A percentile compares a stretch with the other conserved stretches of the same genome.
phyloP scores from a whole-genome alignment of 176 grass and related monocot species.

The Oryza brachyantha region DNA sequence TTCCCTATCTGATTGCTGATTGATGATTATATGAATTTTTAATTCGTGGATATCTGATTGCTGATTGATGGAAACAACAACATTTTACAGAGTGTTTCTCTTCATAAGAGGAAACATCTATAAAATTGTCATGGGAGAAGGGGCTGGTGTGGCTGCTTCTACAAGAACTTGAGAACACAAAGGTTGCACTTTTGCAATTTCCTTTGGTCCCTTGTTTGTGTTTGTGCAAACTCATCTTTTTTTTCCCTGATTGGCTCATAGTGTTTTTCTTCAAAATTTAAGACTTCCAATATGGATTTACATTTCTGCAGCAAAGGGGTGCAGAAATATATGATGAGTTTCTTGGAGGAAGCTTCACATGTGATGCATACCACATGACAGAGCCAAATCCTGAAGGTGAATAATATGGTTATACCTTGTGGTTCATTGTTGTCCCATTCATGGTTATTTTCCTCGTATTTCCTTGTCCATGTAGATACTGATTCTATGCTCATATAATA shows the following conservation, averaged over 20 bases:
- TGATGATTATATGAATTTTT: too few relatives aligned
- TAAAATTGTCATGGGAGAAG: slow-evolving; percentile 99
- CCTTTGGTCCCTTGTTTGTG: not conserved
- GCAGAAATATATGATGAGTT: slow-evolving; percentile 97
- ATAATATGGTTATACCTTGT: slow-evolving; percentile 10
- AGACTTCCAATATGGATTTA: not conserved
- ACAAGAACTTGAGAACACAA: slow-evolving; percentile 99
- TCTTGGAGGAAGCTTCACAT: slow-evolving; percentile 94
- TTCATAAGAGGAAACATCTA: too few relatives aligned
- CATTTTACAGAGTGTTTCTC: too few relatives aligned
- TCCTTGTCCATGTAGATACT: slow-evolving; percentile 4
- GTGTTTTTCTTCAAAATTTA: slow-evolving; percentile 27
- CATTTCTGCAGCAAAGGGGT: slow-evolving; percentile 72
- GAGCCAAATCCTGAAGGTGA: slow-evolving; percentile 96
- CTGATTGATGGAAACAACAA: too few relatives aligned
- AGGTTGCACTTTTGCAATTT: slow-evolving; percentile 41
- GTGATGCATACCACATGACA: slow-evolving; percentile 99
- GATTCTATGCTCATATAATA: slow-evolving; percentile 29
- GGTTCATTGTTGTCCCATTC: slow-evolving; percentile 9
- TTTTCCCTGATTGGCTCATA: not conserved
- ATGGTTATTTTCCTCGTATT: not conserved
- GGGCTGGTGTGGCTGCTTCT: slow-evolving; percentile 91
- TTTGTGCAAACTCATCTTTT: not conserved
- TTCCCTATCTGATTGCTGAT: too few relatives aligned
- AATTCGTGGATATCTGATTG: too few relatives aligned